Base-by-base conservation (phyloP, 352 stramenopile species). In the Stramenopiles sp. region DNA sequence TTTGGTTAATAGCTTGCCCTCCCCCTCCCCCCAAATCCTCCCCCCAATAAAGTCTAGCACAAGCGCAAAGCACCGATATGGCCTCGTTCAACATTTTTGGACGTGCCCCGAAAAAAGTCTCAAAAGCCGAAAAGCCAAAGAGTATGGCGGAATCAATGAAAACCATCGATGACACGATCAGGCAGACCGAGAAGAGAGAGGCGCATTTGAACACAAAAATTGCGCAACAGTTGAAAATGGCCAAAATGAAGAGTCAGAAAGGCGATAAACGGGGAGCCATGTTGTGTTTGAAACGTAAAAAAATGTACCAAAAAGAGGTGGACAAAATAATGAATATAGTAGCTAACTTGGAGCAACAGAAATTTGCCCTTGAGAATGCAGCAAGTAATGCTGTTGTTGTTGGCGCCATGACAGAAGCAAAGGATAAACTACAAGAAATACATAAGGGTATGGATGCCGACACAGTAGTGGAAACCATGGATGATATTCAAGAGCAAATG, bases 221-320 rank as follows among this genome's bases (percentile, higher is more conserved):
- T 80, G 88, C 91, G 76, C 81, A 89, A 83, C 92, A 97, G 84
- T 81, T 97, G 7, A 86, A 89, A 29, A 94, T 98, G 80, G 95
- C 95, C 31, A 98, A 98, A 87, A 91, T 90, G 55, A 98, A 98
- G 86, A 97, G 95, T 86, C 90, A 89, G 8, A 90, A 89, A 67
- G 97, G 97, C 83, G 95, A 99, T 88, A 98, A 99, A 83, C 94
- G 94, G 84, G 95, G 95, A 80, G 95, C 95, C 31, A 91, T 98
- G 67, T 98, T 98, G 86, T 92, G 93, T 75, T 90, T 99, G 67
- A 99, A 98, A 87, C 91, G 94, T 83, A 98, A 98, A 90, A 99
- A 98, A 83, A 94, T 98, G 87, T 98, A 97, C 85, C 95, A 99
- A 84, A 89, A 91, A 67, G 95, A 99, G 85, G 91, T 98, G 67